Percentiles rank a stretch among this genome's conserved stretches.
Conservation (phyloP, 2,329 filamentous ascomycete species). For the Pseudogymnoascus sp. region DNA sequence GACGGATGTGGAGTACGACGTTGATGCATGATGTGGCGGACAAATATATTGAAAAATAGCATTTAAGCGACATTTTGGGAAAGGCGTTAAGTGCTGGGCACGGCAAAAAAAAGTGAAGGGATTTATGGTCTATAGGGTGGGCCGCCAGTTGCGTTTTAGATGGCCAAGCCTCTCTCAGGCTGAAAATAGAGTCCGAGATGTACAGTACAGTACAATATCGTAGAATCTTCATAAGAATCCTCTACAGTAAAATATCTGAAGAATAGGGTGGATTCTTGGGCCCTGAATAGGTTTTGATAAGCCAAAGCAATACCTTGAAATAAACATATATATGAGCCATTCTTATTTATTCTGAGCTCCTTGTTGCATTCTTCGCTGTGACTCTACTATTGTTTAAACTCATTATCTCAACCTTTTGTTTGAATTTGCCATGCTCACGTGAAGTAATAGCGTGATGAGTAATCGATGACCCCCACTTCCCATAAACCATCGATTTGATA, state of each 20-base stretch:
- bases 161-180: neutral
- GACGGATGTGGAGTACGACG: slow-evolving; percentile 63
- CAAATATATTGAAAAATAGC: neutral
- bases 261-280: neutral
- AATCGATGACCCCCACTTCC: slow-evolving; percentile 2
- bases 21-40: slow-evolving; percentile 26
- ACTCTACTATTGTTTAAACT: too few species aligned
- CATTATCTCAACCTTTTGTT: neutral
- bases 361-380: neutral
- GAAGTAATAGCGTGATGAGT: slow-evolving; percentile 5
- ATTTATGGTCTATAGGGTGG: neutral
- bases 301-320: neutral
- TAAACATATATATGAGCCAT: neutral
- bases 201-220: neutral
- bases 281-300: neutral
- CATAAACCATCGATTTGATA: slow-evolving; percentile 8
- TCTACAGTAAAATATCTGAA: neutral
- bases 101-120: too few species aligned
- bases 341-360: neutral
- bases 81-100: neutral
- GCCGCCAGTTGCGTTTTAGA: neutral
- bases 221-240: neutral
- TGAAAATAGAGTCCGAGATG: neutral
- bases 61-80: neutral
- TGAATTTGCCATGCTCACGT: neutral